Evolutionary conservation across 1,284 basidiomycete species (phyloP).

Genomic region (Cystobasidium sp.): DNA sequence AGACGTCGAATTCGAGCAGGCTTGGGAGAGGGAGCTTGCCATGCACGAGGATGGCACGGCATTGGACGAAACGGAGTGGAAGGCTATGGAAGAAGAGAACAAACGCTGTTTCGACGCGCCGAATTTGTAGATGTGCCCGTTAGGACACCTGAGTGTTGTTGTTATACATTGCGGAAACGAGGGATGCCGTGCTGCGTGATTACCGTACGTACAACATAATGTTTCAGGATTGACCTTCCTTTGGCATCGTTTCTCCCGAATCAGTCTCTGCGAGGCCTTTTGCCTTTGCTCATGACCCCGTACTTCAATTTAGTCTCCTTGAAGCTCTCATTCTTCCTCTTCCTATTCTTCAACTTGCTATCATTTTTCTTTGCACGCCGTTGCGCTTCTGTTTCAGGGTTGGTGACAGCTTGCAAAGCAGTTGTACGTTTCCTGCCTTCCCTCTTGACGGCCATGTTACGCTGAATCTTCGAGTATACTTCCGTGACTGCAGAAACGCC

Average conservation of each 20-base stretch:
- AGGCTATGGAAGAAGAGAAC: constrained; percentile 47
- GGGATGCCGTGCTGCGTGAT: too few species aligned
- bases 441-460: constrained; percentile 70
- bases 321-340: constrained; percentile 66
- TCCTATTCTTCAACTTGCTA: constrained; percentile 78
- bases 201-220: too few species aligned
- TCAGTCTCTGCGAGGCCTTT: constrained; percentile 15
- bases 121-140: not conserved
- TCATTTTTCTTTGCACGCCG: constrained; percentile 70
- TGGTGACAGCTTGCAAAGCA: constrained; percentile 67
- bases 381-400: constrained; percentile 77
- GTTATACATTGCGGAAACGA: constrained; percentile 13
- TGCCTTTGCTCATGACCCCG: constrained; percentile 24
- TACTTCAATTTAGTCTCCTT: constrained; percentile 48
- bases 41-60: constrained; percentile 78
- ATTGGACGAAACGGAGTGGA: constrained; percentile 40
- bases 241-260: not conserved
- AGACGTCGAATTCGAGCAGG: constrained; percentile 88
- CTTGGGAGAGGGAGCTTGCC: constrained; percentile 86
- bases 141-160: not conserved
- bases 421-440: constrained; percentile 73
- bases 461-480: constrained; percentile 78
- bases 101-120: constrained; percentile 45
- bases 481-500: constrained; percentile 79
- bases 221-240: too few species aligned